Base-by-base conservation (phyloP, 176 grass and related monocot genomes). In the Carex pumila region DNA sequence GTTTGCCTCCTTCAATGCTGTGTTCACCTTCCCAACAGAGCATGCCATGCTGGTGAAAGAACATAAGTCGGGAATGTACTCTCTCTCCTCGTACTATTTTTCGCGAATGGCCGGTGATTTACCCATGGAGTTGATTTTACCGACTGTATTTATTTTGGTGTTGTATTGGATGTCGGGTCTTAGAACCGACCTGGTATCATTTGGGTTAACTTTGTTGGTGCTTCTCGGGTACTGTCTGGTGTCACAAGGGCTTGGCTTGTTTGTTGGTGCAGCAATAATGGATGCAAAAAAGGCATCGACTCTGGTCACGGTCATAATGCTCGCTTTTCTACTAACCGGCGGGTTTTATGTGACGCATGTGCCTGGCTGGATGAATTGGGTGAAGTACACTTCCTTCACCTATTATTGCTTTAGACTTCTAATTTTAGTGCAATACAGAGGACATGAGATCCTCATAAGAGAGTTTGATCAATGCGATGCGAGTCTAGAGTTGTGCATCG, bases 141-240 rank as follows among this genome's bases (percentile, higher is more conserved):
- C 96, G 0, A 12, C 92, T 0, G 81, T 87, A 1, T 99, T 95
- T 85, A 83, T 90, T 1, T 56, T 99, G 34, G 71, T 99, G 45
- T 69, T 99, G 9, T 99, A 99, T 84, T 90, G 94, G 83, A 99
- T 99, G 96, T 86, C 96, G 0, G 96, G 93, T 7, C 93, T 99
- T 53, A 85, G 92, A 87, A 79, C 91, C 1, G 52, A 91, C 11
- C 85, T 83, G 0, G 25, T 12, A 2, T 91, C 96, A 1, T 99
- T 99, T 84, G 88, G 82, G 63, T 89, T 99, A 63, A 95, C 96
- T 0, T 81, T 99, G 4, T 59, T 71, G 0, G 90, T 99, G 4
- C 76, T 96, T 2, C 87, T 99, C 0, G 81, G 64, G 0, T 99
- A 99, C 85, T 93, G 94, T 79, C 88, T 99, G 21, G 96, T 94